phyloP scores from a whole-genome alignment of 805 yeast genomes.

The Kuraishia piskuri region DNA sequence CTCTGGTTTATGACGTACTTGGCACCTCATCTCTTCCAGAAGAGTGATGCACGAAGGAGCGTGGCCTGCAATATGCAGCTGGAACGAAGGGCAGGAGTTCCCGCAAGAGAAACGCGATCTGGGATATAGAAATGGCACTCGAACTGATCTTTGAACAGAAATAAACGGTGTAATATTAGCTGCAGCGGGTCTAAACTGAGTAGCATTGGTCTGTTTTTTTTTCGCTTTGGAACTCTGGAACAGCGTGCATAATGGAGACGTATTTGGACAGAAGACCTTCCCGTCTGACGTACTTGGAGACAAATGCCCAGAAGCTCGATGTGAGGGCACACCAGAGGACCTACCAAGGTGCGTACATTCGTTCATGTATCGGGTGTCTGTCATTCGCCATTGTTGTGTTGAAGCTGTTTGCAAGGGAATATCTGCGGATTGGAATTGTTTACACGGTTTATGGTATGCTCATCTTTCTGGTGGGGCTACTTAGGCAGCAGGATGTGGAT shows the following conservation, averaged over 20 bases:
- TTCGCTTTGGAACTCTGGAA: background rate
- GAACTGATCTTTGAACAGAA: too few species aligned
- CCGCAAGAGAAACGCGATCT: too few species aligned
- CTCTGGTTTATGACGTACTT: too few species aligned
- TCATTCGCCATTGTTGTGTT: constrained; percentile 57
- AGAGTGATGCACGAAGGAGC: too few species aligned
- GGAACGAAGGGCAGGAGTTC: too few species aligned
- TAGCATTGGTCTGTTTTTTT: too few species aligned
- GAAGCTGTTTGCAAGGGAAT: constrained; percentile 55
- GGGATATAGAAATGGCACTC: too few species aligned
- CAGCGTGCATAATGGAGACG: background rate
- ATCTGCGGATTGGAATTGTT: constrained; percentile 57
- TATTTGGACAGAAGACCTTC: constrained; percentile 20
- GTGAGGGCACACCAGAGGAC: constrained; percentile 72
- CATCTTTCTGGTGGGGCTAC: constrained; percentile 29
- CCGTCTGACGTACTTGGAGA: constrained; percentile 22
- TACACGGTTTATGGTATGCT: constrained; percentile 53
- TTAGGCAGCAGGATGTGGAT: constrained; percentile 22
- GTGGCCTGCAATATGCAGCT: too few species aligned
- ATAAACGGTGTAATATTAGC: too few species aligned
- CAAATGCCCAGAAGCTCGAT: constrained; percentile 35
- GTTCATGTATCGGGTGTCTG: constrained; percentile 63
- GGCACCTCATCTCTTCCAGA: too few species aligned
- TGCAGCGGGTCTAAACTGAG: too few species aligned
- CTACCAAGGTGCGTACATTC: constrained; percentile 74